phyloP scores from a whole-genome alignment of 2,329 filamentous ascomycete genomes.

The Orbilia quercus region DNA sequence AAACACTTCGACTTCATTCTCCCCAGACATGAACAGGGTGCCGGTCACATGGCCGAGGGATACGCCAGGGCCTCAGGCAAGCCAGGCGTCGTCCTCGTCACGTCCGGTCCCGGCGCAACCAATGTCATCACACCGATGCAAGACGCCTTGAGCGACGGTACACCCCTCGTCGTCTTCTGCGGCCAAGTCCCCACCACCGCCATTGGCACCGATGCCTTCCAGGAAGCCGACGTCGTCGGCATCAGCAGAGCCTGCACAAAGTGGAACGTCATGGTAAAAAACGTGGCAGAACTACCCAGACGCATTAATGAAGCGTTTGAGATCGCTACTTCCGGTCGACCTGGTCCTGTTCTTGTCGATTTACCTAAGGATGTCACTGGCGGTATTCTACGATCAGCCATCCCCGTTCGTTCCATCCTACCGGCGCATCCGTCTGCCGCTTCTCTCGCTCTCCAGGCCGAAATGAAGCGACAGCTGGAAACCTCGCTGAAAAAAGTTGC shows the following conservation, averaged over 20 bases:
- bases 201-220: conserved; percentile 96
- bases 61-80: conserved; percentile 94
- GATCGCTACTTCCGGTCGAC: conserved; percentile 92
- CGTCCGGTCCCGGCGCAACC: conserved; percentile 93
- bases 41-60: conserved; percentile 97
- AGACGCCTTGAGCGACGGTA: conserved; percentile 93
- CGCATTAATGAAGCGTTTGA: conserved; percentile 98
- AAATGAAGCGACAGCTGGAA: conserved; percentile 77
- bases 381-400: conserved; percentile 81
- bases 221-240: conserved; percentile 93
- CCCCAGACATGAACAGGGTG: conserved; percentile 95
- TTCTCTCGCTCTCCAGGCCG: conserved; percentile 79
- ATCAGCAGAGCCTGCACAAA: conserved; percentile 96
- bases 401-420: conserved; percentile 78
- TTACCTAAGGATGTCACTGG: conserved; percentile 96
- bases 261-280: conserved; percentile 99
- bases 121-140: conserved; percentile 98
- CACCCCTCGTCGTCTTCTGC: conserved; percentile 92
- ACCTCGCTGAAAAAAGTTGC: conserved; percentile 80
- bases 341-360: conserved; percentile 94
- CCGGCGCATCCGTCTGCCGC: conserved; percentile 87
- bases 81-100: conserved; percentile 95
- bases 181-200: conserved; percentile 90
- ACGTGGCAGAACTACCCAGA: conserved; percentile 88
- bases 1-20: conserved; percentile 96